These are phyloP conservation scores for Boletellus emodensis DNA, from an alignment of 768 basidiomycete species.

Conservation along the genomic window DNA sequence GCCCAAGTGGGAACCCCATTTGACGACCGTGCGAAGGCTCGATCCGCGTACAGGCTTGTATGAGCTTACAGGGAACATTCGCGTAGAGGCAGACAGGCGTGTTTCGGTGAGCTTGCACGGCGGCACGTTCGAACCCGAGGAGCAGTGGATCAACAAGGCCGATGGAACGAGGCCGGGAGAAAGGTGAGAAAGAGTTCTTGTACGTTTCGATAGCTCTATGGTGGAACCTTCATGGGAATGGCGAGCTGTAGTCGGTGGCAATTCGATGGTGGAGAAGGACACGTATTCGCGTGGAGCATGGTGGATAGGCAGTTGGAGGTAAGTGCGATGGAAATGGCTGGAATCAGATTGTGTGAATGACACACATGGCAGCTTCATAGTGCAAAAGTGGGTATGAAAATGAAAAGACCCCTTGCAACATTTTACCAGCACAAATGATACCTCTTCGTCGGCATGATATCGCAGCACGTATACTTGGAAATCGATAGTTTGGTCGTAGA, in stretches of 20 bases:
- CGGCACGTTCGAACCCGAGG: conserved; percentile 22
- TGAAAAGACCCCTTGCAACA: conserved; percentile 29
- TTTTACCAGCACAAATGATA: conserved; percentile 35
- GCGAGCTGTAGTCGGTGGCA: conserved; percentile 16
- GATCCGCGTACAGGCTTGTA: conserved; percentile 29
- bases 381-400: conserved; percentile 21
- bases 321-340: background rate
- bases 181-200: conserved; percentile 5
- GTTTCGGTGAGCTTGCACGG: conserved; percentile 30
- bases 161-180: conserved; percentile 11
- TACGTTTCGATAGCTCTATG: too few relatives aligned
- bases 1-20: conserved; percentile 33
- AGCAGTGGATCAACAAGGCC: conserved; percentile 30
- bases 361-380: conserved; percentile 22
- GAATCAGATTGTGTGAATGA: background rate
- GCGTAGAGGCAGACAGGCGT: conserved; percentile 29
- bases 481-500: conserved; percentile 30
- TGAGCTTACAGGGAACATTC: conserved; percentile 30
- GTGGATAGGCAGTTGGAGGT: conserved; percentile 12
- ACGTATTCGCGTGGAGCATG: conserved; percentile 18
- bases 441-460: conserved; percentile 33
- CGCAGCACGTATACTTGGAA: conserved; percentile 35
- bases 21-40: conserved; percentile 34
- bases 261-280: conserved; percentile 24
- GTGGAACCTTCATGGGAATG: conserved; percentile 1